A percentile compares a stretch with the other conserved stretches of the same genome.
Conservation (phyloP, 148 eudicot genomes). For the Tetragonia tetragonoides region DNA sequence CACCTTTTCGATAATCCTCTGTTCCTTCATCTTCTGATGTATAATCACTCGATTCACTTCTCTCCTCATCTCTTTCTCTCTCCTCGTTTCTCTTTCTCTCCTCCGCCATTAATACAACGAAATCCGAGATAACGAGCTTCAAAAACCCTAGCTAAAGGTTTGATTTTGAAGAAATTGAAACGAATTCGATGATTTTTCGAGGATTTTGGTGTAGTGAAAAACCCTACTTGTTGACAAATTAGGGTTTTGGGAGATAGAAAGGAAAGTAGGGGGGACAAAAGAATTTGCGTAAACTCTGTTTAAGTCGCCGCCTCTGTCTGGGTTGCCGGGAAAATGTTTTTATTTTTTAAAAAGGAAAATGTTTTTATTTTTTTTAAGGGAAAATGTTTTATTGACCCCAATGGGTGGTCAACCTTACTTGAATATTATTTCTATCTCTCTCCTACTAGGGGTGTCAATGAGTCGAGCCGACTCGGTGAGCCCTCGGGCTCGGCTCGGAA, state of each 20-base stretch:
- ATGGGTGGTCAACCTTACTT: no score
- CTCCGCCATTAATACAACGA: conserved; percentile 17
- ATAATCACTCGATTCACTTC: conserved; percentile 31
- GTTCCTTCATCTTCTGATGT: conserved; percentile 56
- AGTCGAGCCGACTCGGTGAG: no score
- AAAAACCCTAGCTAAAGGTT: neutral
- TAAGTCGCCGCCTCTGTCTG: conserved; percentile 11
- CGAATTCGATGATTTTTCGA: neutral
- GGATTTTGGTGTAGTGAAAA: neutral
- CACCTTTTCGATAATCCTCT: conserved; percentile 48
- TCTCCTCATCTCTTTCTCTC: conserved; percentile 17
- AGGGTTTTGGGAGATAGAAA: conserved; percentile 25
- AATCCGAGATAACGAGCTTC: neutral
- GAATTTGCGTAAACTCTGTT: neutral
- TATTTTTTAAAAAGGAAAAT: neutral
- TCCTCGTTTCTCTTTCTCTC: neutral
- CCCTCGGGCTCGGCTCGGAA: no score
- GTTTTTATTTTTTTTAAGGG: no score
- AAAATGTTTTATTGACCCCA: neutral
- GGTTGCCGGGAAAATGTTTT: conserved; percentile 23
- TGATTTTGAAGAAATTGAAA: neutral
- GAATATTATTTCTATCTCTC: no score
- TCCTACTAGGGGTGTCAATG: no score
- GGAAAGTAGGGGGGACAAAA: neutral
- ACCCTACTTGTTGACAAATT: conserved; percentile 16